Base-by-base conservation (phyloP, 2,329 filamentous ascomycete genomes). In the Arthrobotrys iridis region DNA sequence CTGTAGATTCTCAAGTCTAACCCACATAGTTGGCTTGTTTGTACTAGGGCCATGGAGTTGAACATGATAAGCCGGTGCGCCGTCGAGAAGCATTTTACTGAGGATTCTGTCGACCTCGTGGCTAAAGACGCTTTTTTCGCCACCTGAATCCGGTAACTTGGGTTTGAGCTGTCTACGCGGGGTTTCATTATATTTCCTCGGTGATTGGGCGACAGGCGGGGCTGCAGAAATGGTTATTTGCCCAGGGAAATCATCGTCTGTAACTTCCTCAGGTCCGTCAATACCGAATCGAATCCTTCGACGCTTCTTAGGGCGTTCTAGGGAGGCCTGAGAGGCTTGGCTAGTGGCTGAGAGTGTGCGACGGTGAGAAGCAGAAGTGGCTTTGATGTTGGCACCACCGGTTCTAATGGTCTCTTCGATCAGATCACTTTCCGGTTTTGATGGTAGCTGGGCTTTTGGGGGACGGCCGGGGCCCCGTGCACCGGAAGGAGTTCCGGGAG, bases 401-500 rank as follows among this genome's bases (percentile, higher is more conserved):
- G 50, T 63, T 30, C 63, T 58, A 33, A 68, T 64, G 6, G 63
- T 75, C 35, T 75, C 26, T 48, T 64, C 46, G 15, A 75, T 59
- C 4, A 75, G 24, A n/a, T 63, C 63, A 15, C 63, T 57, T 35
- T 75, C 71, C 26, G 43, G 28, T 28, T 63, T 59, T n/a, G 45
- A 15, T n/a, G 18, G 24, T n/a, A 28, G 24, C 24, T 26, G 40
- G n/a, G 7, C 11, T 15, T 65, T 65, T 28, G 71, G 63, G 24
- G 71, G 71, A 33, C 71, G 71, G 24, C 71, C 71, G 8, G 71
- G 71, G 18, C 71, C 71, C 13, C 71, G 71, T 15, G 71, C 63
- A n/a, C 71, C 71, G 4, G 40, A 58, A 22, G 71, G 71, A 7
- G 46, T 59, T 1, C 57, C 40, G 24, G 63, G 40, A 15, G 46